A percentile compares a stretch with the other conserved stretches of the same genome.
Conservation (phyloP, 441 rosid species). For the Mallotus repandus region DNA sequence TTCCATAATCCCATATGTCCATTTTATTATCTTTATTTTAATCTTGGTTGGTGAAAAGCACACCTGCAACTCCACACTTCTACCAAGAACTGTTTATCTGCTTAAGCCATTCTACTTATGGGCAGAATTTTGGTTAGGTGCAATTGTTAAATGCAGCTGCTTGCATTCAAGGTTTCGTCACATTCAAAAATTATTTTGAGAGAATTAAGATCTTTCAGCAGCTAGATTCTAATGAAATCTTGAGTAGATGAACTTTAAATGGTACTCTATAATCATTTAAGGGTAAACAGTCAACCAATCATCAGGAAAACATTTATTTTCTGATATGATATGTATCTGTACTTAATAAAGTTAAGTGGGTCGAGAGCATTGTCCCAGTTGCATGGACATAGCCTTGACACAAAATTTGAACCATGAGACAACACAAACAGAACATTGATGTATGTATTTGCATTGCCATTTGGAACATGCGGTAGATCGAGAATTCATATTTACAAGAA, state of each 20-base stretch:
- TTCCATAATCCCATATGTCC: neutral
- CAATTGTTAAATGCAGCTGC: no score
- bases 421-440: neutral
- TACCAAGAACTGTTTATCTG: neutral
- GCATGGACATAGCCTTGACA: neutral
- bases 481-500: constrained; percentile 22
- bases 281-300: neutral
- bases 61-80: no score
- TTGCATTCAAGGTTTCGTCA: no score
- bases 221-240: neutral
- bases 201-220: no score
- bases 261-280: neutral
- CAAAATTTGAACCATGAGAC: neutral
- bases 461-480: neutral
- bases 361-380: neutral
- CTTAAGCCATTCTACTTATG: neutral
- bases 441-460: constrained; percentile 19
- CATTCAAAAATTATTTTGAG: no score
- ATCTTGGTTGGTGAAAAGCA: constrained; percentile 4
- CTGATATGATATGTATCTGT: neutral
- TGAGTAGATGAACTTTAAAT: neutral
- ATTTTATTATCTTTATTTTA: neutral
- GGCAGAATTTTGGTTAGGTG: neutral
- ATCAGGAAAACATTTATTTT: neutral
- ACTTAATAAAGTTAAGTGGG: neutral